Evolutionary conservation across 768 basidiomycete species (phyloP).

Genomic region (Chlorophyllum brunneum): DNA sequence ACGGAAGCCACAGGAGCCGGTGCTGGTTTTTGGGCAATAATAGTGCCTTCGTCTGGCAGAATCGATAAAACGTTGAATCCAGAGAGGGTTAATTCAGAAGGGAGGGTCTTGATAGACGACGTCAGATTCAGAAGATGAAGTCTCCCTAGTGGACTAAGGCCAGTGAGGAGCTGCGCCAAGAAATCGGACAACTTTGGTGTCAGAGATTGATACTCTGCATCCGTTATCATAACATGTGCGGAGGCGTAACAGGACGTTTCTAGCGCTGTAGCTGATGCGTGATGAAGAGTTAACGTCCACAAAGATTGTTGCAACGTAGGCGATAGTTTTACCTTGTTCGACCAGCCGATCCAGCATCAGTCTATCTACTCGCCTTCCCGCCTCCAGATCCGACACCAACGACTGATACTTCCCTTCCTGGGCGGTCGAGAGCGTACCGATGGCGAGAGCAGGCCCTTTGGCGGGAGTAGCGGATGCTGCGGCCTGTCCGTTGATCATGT

Average conservation of each 20-base stretch:
- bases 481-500: constrained; percentile 7
- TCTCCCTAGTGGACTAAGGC: constrained; percentile 64
- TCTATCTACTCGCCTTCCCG: constrained; percentile 57
- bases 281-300: neutral
- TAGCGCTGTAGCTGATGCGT: constrained; percentile 51
- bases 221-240: constrained; percentile 63
- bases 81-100: constrained; percentile 56
- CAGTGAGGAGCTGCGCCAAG: constrained; percentile 54
- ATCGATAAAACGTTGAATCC: constrained; percentile 61
- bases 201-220: constrained; percentile 58
- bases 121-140: constrained; percentile 60
- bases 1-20: constrained; percentile 31
- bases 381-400: constrained; percentile 57
- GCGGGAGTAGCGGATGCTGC: constrained; percentile 17
- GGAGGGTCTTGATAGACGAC: constrained; percentile 37
- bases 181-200: constrained; percentile 49
- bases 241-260: constrained; percentile 53
- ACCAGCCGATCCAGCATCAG: constrained; percentile 81
- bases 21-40: constrained; percentile 72
- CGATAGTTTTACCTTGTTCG: constrained; percentile 60
- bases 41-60: constrained; percentile 31
- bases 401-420: constrained; percentile 77
- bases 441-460: constrained; percentile 58
- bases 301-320: neutral
- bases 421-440: constrained; percentile 77